A percentile compares a stretch with the other conserved stretches of the same genome.
Evolutionary conservation across 306 rosid genomes (phyloP).

Genomic region (Dalbergia cultrata): DNA sequence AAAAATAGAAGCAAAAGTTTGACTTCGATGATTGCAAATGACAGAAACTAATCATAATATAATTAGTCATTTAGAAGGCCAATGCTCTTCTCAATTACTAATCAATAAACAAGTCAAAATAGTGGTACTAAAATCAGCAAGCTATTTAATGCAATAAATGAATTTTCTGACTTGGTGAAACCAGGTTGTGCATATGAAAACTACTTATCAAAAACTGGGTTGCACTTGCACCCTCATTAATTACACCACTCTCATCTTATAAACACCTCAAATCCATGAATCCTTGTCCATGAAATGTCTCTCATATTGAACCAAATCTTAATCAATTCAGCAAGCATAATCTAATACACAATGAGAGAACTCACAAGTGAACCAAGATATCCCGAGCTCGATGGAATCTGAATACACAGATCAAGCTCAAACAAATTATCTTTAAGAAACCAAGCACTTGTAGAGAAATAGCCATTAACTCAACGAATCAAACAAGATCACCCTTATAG

Average conservation of each 20-base stretch:
- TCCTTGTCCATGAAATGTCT: too few species aligned
- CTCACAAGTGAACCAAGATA: slow-evolving; percentile 4
- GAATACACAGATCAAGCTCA: slow-evolving; percentile 13
- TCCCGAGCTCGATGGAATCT: not conserved
- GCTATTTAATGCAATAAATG: slow-evolving; percentile 47
- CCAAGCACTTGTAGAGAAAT: slow-evolving; percentile 6
- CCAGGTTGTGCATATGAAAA: slow-evolving; percentile 28
- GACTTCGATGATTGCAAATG: too few species aligned
- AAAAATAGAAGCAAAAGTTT: too few species aligned
- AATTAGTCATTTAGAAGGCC: too few species aligned
- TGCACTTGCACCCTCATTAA: slow-evolving; percentile 38
- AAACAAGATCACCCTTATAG: slow-evolving; percentile 23
- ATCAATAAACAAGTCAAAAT: slow-evolving; percentile 35
- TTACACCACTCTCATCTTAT: too few species aligned
- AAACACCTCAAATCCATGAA: too few species aligned
- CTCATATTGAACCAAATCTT: not conserved
- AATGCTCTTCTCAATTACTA: not conserved
- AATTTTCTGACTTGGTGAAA: slow-evolving; percentile 47
- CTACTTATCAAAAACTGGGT: slow-evolving; percentile 7
- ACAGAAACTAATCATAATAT: too few species aligned
- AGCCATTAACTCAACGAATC: not conserved
- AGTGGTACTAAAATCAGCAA: slow-evolving; percentile 39
- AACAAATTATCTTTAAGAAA: not conserved
- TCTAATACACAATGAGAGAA: not conserved
- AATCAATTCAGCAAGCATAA: slow-evolving; percentile 11